A percentile compares a stretch with the other conserved stretches of the same genome.
These are phyloP conservation scores for Phaeosphaeriaceae sp. DNA, from an alignment of 2,329 filamentous ascomycete genomes.

Conservation along the genomic window DNA sequence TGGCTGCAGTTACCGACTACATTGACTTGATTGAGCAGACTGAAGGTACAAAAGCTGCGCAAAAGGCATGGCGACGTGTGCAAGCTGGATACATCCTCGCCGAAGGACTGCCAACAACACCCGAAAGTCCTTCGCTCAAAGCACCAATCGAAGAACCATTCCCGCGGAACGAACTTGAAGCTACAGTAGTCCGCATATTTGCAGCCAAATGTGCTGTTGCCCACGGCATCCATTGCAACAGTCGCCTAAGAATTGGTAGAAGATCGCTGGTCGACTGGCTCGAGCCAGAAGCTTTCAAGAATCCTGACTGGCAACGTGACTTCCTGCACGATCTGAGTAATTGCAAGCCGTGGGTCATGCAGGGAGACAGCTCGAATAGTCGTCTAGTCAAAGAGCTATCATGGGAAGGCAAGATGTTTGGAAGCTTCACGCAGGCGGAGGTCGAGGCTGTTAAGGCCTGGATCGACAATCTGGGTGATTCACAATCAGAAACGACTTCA, in stretches of 20 bases:
- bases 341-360: constrained; percentile 52
- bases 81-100: constrained; percentile 53
- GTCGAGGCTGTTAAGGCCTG: constrained; percentile 47
- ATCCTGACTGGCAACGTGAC: constrained; percentile 41
- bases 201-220: constrained; percentile 48
- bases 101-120: constrained; percentile 31
- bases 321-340: constrained; percentile 48
- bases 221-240: constrained; percentile 51
- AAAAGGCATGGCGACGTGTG: constrained; percentile 50
- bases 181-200: constrained; percentile 40
- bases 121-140: constrained; percentile 25
- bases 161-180: constrained; percentile 18
- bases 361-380: constrained; percentile 51
- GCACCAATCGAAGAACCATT: constrained; percentile 7
- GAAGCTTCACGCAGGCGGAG: constrained; percentile 56
- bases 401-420: constrained; percentile 60
- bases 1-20: constrained; percentile 47
- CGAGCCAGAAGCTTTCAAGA: constrained; percentile 40
- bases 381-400: constrained; percentile 51
- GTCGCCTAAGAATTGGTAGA: constrained; percentile 49
- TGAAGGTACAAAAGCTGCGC: constrained; percentile 38
- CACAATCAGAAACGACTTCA: not conserved
- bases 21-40: constrained; percentile 38
- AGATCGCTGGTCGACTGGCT: constrained; percentile 52
- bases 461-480: constrained; percentile 47